Percentiles rank a stretch among this genome's conserved stretches.
These are phyloP conservation scores for Wakefieldia striispora DNA, from an alignment of 768 basidiomycete species.

Conservation along the genomic window DNA sequence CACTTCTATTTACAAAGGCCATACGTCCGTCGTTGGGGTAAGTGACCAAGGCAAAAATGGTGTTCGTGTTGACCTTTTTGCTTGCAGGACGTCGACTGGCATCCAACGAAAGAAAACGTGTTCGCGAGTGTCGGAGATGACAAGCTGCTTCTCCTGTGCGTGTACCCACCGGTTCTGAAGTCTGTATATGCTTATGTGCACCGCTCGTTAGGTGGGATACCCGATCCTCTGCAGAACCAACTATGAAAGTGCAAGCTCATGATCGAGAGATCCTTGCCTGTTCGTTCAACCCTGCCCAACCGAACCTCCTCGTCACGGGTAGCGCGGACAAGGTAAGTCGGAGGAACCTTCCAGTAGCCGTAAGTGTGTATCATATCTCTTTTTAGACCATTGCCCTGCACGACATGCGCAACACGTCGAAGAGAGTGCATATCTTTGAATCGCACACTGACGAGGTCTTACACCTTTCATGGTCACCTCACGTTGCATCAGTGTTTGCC, in stretches of 20 bases:
- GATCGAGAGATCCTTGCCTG: conserved; percentile 89
- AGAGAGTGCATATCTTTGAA: conserved; percentile 86
- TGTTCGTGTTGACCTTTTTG: background rate
- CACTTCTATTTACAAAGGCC: conserved; percentile 78
- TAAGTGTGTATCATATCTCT: background rate
- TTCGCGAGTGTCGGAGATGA: conserved; percentile 98
- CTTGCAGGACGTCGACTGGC: conserved; percentile 93
- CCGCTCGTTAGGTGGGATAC: conserved; percentile 83
- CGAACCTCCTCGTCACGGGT: conserved; percentile 83
- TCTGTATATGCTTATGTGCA: background rate
- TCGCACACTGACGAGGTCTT: conserved; percentile 94
- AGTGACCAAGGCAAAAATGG: conserved; percentile 25
- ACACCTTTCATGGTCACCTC: conserved; percentile 94
- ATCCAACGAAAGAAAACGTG: conserved; percentile 72
- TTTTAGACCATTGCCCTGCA: conserved; percentile 81
- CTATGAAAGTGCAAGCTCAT: conserved; percentile 77
- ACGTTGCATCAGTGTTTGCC: conserved; percentile 87
- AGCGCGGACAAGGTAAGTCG: conserved; percentile 83
- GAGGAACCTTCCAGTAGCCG: background rate
- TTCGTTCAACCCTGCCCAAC: conserved; percentile 80
- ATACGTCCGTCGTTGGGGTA: conserved; percentile 90
- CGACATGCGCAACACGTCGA: conserved; percentile 73
- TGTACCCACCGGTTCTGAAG: conserved; percentile 4
- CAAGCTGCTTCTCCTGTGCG: conserved; percentile 89
- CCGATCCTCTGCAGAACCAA: conserved; percentile 66